phyloP scores from a whole-genome alignment of 2,329 filamentous ascomycete genomes.

The Orbilia oligospora region DNA sequence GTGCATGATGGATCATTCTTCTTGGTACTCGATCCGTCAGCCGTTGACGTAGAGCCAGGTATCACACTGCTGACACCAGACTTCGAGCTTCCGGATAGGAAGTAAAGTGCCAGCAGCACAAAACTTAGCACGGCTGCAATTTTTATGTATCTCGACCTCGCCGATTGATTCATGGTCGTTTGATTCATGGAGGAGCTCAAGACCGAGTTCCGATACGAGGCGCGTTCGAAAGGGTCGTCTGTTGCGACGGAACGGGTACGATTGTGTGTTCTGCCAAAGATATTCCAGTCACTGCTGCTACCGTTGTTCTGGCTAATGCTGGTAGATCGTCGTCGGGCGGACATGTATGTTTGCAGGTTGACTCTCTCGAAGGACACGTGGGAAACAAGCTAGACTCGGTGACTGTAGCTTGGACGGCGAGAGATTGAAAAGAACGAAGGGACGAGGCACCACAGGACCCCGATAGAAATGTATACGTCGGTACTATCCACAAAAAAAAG shows the following conservation, averaged over 20 bases:
- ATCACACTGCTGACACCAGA: conserved; percentile 28
- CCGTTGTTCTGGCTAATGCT: conserved; percentile 57
- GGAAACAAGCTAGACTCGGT: conserved; percentile 32
- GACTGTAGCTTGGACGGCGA: conserved; percentile 41
- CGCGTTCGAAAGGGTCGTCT: conserved; percentile 60
- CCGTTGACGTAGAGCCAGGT: conserved; percentile 1
- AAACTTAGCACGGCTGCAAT: conserved; percentile 62
- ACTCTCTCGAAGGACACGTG: conserved; percentile 1
- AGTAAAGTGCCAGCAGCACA: conserved; percentile 63
- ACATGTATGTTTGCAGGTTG: conserved; percentile 38
- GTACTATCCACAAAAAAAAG: conserved; percentile 32
- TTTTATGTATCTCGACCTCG: conserved; percentile 63
- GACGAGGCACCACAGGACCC: conserved; percentile 43
- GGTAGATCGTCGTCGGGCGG: conserved; percentile 57
- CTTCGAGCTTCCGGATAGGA: conserved; percentile 47
- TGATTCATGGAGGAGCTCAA: conserved; percentile 56
- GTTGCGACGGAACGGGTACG: conserved; percentile 55
- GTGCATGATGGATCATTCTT: conserved; percentile 46
- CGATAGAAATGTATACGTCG: conserved; percentile 51
- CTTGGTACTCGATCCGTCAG: conserved; percentile 31
- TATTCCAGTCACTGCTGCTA: conserved; percentile 51
- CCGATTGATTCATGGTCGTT: conserved; percentile 55
- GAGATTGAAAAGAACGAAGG: conserved; percentile 39
- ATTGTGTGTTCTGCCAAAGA: conserved; percentile 56
- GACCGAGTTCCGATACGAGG: conserved; percentile 49